Percentiles rank a stretch among this genome's conserved stretches.
phyloP scores from a whole-genome alignment of 2,329 filamentous ascomycete species.

The Blastomyces gilchristii region DNA sequence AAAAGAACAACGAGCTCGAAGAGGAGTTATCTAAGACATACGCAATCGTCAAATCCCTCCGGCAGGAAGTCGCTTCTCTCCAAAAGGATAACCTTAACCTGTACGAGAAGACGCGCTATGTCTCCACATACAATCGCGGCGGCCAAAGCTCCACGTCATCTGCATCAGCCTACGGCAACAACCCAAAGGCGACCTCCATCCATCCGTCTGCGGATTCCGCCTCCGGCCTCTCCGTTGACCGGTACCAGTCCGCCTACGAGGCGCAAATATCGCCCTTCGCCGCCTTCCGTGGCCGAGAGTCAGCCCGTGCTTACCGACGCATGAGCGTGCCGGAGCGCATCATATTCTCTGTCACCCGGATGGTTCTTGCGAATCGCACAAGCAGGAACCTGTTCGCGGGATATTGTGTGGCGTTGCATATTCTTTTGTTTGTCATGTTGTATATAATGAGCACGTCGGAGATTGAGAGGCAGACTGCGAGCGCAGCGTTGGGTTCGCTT shows the following conservation, averaged over 20 bases:
- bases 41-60: conserved; percentile 68
- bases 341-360: conserved; percentile 80
- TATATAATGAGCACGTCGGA: conserved; percentile 66
- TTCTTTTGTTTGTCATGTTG: conserved; percentile 75
- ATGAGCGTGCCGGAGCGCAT: conserved; percentile 87
- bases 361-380: conserved; percentile 79
- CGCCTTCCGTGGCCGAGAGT: conserved; percentile 88
- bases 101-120: conserved; percentile 95
- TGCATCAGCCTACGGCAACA: conserved; percentile 51
- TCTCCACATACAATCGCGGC: conserved; percentile 80
- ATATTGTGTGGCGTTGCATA: conserved; percentile 80
- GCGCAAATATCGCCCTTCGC: conserved; percentile 92
- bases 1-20: conserved; percentile 84
- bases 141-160: conserved; percentile 52
- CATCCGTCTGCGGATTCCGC: conserved; percentile 49
- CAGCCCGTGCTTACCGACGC: conserved; percentile 76
- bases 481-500: conserved; percentile 44
- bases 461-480: conserved; percentile 52
- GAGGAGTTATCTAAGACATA: conserved; percentile 79
- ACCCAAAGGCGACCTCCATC: conserved; percentile 62
- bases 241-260: conserved; percentile 88
- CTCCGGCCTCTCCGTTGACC: conserved; percentile 62
- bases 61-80: conserved; percentile 80
- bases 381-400: conserved; percentile 89
- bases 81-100: conserved; percentile 94